These are phyloP conservation scores for Amanita subjunquillea DNA, from an alignment of 768 basidiomycete species.

Conservation along the genomic window DNA sequence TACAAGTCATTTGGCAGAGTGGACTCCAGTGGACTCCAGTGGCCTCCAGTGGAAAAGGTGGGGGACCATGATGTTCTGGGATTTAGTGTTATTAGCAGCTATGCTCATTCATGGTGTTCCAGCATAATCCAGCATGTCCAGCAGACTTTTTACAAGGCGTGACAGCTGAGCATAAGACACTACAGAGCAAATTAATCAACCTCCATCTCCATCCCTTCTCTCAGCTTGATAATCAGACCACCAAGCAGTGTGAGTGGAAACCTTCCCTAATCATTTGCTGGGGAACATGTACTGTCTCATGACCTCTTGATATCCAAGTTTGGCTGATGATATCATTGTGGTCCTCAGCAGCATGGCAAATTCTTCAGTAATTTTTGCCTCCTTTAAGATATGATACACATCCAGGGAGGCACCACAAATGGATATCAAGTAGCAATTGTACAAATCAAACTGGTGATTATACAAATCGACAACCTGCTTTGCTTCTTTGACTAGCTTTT, in stretches of 20 bases:
- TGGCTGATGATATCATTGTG: not conserved
- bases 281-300: not conserved
- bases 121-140: too few species aligned
- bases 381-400: not conserved
- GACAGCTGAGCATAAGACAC: too few species aligned
- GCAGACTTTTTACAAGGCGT: too few species aligned
- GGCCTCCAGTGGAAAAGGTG: too few species aligned
- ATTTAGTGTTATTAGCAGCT: too few species aligned
- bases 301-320: not conserved
- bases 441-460: not conserved
- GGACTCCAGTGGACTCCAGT: too few species aligned
- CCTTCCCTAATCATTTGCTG: not conserved
- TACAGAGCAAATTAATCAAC: too few species aligned
- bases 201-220: too few species aligned
- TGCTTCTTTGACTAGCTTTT: not conserved
- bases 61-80: too few species aligned
- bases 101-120: too few species aligned
- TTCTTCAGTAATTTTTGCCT: not conserved
- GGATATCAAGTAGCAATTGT: not conserved
- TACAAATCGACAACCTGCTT: not conserved
- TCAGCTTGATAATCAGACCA: not conserved
- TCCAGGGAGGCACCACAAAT: conserved; percentile 1
- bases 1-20: too few species aligned
- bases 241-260: not conserved
- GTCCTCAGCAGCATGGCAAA: not conserved